Evolutionary conservation across 1,284 basidiomycete genomes (phyloP), one percentile per base, ranked within the genome.

Genomic region (Rhodotorula glutinis): DNA sequence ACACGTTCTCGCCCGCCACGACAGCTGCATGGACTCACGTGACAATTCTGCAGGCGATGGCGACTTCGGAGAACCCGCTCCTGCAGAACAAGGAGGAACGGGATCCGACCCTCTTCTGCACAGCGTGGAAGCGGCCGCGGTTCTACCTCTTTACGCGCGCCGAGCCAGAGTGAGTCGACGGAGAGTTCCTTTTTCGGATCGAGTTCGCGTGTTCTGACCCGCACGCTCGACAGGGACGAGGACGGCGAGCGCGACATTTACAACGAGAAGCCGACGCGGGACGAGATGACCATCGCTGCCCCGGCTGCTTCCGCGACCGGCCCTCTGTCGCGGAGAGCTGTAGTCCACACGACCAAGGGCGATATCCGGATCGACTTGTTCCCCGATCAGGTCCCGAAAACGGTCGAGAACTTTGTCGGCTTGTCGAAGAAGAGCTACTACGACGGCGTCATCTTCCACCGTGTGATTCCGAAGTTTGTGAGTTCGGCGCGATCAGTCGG

Each of bases 371-470:
- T 73, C 49, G 70, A 89, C 11, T 82, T 98, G 46, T 97, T 92
- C 85, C 92, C 94, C 0, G 85, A 91, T 71, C 87, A 92, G 61
- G 90, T 90, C 13, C 95, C 95, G 5, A 94, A 90, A 78, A 87
- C 96, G 0, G 94, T 98, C 52, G 95, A 98, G 80, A 99, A 98
- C 81, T 98, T 99, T 79, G 88, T 93, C 27, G 92, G 91, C 1
- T 91, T 97, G 75, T 86, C 91, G n/a, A 84, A 88, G 73, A 92
- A 87, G 75, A 88, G 91, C 1, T 98, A 92, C 81, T 98, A 90
- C 78, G 94, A 99, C 78, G 88, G 89, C 27, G 83, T 97, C 62
- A 86, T 98, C 76, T 98, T 98, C 83, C 96, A 99, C 79, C 90
- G 96, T 67, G 90, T 98, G 71, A 99, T 99, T 78, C 87, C 91